A percentile compares a stretch with the other conserved stretches of the same genome.
Evolutionary conservation across 805 yeast species (phyloP).

Genomic region (Metschnikowia kofuensis): DNA sequence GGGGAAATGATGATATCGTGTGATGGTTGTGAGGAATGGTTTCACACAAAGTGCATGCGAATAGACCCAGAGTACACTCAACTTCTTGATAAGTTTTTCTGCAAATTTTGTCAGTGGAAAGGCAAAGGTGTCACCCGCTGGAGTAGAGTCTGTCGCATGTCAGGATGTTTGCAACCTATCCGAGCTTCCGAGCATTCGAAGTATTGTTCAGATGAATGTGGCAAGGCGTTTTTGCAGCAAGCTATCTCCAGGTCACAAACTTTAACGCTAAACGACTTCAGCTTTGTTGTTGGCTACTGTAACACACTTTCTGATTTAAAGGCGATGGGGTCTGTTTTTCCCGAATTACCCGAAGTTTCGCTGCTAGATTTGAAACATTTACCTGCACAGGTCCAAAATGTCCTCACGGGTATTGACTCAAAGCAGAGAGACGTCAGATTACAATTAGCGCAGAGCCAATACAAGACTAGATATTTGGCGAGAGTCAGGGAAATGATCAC

Average conservation of each 20-base stretch:
- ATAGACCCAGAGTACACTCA: constrained; percentile 49
- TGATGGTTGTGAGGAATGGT: constrained; percentile 96
- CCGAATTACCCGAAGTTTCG: constrained; percentile 36
- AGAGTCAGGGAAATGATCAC: constrained; percentile 37
- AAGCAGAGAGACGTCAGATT: constrained; percentile 13
- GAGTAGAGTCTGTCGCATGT: constrained; percentile 73
- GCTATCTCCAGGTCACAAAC: constrained; percentile 21
- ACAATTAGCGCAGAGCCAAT: constrained; percentile 16
- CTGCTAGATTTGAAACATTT: constrained; percentile 19
- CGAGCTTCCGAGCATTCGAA: constrained; percentile 47
- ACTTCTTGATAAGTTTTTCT: constrained; percentile 62
- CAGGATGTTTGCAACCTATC: constrained; percentile 56
- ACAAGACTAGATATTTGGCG: constrained; percentile 22
- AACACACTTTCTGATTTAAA: constrained; percentile 21
- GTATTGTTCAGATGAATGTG: constrained; percentile 77
- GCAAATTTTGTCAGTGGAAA: constrained; percentile 67
- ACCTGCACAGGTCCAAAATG: constrained; percentile 17
- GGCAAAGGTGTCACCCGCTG: constrained; percentile 56
- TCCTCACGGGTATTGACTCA: constrained; percentile 16
- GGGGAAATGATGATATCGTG: constrained; percentile 86
- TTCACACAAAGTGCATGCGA: constrained; percentile 75
- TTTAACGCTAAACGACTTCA: constrained; percentile 20
- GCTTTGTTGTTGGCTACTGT: constrained; percentile 24
- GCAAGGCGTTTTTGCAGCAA: constrained; percentile 41
- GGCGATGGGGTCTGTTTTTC: constrained; percentile 37